These are phyloP conservation scores for Vanderwaltozyma yarrowii DNA, from an alignment of 805 yeast species.

Conservation along the genomic window DNA sequence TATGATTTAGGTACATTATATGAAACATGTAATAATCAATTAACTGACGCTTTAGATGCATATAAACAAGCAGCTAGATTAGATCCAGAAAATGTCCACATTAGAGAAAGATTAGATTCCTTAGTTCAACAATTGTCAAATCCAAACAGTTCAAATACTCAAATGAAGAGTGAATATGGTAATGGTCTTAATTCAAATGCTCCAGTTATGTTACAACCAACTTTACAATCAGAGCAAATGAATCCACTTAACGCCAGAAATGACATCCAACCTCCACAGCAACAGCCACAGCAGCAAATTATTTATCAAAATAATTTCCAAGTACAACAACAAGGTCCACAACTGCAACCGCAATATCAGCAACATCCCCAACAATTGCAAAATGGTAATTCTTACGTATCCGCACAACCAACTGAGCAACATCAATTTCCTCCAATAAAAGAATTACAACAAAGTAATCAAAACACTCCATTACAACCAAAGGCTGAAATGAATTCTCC, in stretches of 20 bases:
- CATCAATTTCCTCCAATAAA: neutral
- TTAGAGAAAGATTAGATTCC: constrained; percentile 84
- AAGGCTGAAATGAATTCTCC: too few relatives aligned
- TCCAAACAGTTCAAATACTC: constrained; percentile 16
- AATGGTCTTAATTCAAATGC: constrained; percentile 2
- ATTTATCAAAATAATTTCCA: constrained; percentile 13
- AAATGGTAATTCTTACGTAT: neutral
- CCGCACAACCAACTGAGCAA: neutral
- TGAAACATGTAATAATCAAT: constrained; percentile 94
- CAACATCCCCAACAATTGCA: neutral
- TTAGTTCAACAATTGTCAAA: constrained; percentile 43
- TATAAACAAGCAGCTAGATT: constrained; percentile 91
- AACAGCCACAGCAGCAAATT: neutral
- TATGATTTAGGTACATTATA: constrained; percentile 93
- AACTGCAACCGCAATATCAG: constrained; percentile 3
- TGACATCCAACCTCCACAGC: constrained; percentile 3
- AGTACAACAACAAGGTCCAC: too few relatives aligned
- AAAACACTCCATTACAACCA: too few relatives aligned
- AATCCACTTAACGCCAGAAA: constrained; percentile 24
- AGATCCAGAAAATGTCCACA: constrained; percentile 90
- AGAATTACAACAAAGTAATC: too few relatives aligned
- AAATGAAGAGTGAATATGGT: constrained; percentile 6
- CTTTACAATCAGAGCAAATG: constrained; percentile 22
- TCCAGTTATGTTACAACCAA: constrained; percentile 26
- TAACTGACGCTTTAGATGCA: constrained; percentile 91